Percentiles rank a stretch among this genome's conserved stretches.
Evolutionary conservation across 2,329 filamentous ascomycete genomes (phyloP).

Genomic region (Ophiostoma ulmi): DNA sequence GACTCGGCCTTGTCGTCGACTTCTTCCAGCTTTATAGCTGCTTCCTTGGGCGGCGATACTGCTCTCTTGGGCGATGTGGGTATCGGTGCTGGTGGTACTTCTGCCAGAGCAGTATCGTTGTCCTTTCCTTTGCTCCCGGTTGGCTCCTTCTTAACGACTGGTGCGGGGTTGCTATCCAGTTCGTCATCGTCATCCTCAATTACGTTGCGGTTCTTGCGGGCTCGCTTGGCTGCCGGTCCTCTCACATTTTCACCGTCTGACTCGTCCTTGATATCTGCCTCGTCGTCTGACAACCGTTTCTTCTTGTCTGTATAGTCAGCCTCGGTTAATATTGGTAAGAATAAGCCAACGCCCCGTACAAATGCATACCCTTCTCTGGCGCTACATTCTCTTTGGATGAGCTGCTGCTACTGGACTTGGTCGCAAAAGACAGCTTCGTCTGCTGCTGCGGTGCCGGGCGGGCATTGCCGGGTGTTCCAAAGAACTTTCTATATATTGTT

Average conservation of each 20-base stretch:
- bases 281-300: conserved; percentile 26
- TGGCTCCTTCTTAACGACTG: conserved; percentile 16
- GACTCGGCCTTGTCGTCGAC: conserved; percentile 43
- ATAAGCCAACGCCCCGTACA: no score
- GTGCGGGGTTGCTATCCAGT: background rate
- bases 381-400: conserved; percentile 37
- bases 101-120: conserved; percentile 8
- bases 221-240: conserved; percentile 55
- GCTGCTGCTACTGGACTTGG: conserved; percentile 30
- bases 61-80: background rate
- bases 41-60: conserved; percentile 32
- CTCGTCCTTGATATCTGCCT: conserved; percentile 31
- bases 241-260: conserved; percentile 46
- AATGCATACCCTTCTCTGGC: conserved; percentile 37
- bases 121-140: background rate
- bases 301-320: conserved; percentile 21
- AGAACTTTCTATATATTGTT: conserved; percentile 68
- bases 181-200: conserved; percentile 50
- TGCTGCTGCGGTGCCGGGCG: conserved; percentile 61
- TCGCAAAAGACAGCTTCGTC: conserved; percentile 71
- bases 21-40: conserved; percentile 41
- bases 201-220: conserved; percentile 44
- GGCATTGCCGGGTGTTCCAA: conserved; percentile 59
- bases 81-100: background rate
- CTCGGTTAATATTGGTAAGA: no score